phyloP scores from a whole-genome alignment of 2,329 filamentous ascomycete genomes.

The Paecilomyces sp. region DNA sequence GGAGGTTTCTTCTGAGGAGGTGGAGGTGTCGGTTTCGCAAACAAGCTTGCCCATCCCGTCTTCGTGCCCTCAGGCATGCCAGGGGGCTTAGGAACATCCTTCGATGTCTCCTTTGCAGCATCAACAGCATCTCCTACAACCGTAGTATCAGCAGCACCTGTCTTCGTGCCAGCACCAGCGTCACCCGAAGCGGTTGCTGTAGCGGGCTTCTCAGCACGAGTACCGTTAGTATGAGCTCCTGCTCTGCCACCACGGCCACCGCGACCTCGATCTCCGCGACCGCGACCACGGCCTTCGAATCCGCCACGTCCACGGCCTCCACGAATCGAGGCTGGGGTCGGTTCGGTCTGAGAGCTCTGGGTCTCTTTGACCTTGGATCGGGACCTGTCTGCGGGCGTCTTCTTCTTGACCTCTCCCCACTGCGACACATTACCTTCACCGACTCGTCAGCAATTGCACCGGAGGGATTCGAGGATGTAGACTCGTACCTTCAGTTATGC shows the following conservation, averaged over 20 bases:
- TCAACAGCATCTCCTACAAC: slow-evolving; percentile 16
- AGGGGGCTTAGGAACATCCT: slow-evolving; percentile 18
- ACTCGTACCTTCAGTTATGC: slow-evolving; percentile 42
- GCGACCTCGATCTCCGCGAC: slow-evolving; percentile 42
- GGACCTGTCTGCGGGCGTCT: slow-evolving; percentile 39
- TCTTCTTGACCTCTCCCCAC: slow-evolving; percentile 49
- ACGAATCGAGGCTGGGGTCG: slow-evolving; percentile 26
- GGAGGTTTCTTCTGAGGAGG: slow-evolving; percentile 44
- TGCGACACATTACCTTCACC: slow-evolving; percentile 43
- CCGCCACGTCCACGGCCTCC: slow-evolving; percentile 41
- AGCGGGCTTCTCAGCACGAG: slow-evolving; percentile 27
- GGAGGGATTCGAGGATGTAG: neutral
- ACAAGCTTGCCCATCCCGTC: slow-evolving; percentile 65
- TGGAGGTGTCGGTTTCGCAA: slow-evolving; percentile 55
- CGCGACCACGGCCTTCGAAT: slow-evolving; percentile 39
- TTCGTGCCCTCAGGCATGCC: slow-evolving; percentile 31
- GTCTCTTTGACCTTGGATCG: slow-evolving; percentile 41
- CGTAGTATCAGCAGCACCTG: slow-evolving; percentile 16
- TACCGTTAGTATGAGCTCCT: slow-evolving; percentile 36
- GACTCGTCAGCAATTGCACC: slow-evolving; percentile 1
- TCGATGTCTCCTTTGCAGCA: slow-evolving; percentile 9
- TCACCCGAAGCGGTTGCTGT: slow-evolving; percentile 16
- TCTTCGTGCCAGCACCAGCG: neutral
- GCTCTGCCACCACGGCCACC: slow-evolving; percentile 40
- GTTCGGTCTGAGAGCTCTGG: slow-evolving; percentile 26